Percentiles rank a stretch among this genome's conserved stretches.
phyloP scores from a whole-genome alignment of 352 stramenopile species.

The Pythium pyrilobum region DNA sequence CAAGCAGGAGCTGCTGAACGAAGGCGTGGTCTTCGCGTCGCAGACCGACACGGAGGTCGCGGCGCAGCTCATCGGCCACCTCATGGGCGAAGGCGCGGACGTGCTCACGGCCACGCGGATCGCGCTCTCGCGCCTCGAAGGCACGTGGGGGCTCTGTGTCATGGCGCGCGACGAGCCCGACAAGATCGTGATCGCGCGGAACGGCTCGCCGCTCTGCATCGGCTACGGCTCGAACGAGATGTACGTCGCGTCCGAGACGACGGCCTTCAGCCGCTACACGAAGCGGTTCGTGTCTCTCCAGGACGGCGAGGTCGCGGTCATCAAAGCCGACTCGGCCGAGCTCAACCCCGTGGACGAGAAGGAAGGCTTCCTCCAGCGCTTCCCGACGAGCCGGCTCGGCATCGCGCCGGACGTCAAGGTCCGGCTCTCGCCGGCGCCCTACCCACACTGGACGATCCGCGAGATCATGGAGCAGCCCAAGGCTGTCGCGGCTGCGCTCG shows the following conservation, averaged over 20 bases:
- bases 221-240: slow-evolving; percentile 90
- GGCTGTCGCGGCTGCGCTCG: slow-evolving; percentile 91
- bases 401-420: slow-evolving; percentile 93
- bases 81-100: slow-evolving; percentile 82
- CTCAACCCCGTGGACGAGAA: slow-evolving; percentile 87
- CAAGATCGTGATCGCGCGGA: slow-evolving; percentile 96
- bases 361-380: slow-evolving; percentile 73
- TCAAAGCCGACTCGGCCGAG: slow-evolving; percentile 91
- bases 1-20: slow-evolving; percentile 80
- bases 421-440: slow-evolving; percentile 90
- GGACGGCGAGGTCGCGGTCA: slow-evolving; percentile 93
- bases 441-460: slow-evolving; percentile 96
- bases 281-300: slow-evolving; percentile 98
- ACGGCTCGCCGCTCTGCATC: slow-evolving; percentile 94
- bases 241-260: slow-evolving; percentile 96
- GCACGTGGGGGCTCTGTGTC: slow-evolving; percentile 96
- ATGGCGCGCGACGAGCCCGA: slow-evolving; percentile 90
- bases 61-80: slow-evolving; percentile 94
- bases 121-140: slow-evolving; percentile 89
- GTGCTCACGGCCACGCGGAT: slow-evolving; percentile 87
- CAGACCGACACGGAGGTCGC: slow-evolving; percentile 99
- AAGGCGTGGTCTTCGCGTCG: slow-evolving; percentile 91
- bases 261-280: slow-evolving; percentile 92
- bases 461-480: slow-evolving; percentile 97
- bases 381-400: slow-evolving; percentile 86